Conservation (phyloP, 2,329 filamentous ascomycete species). For the Microdochium bolleyi region DNA sequence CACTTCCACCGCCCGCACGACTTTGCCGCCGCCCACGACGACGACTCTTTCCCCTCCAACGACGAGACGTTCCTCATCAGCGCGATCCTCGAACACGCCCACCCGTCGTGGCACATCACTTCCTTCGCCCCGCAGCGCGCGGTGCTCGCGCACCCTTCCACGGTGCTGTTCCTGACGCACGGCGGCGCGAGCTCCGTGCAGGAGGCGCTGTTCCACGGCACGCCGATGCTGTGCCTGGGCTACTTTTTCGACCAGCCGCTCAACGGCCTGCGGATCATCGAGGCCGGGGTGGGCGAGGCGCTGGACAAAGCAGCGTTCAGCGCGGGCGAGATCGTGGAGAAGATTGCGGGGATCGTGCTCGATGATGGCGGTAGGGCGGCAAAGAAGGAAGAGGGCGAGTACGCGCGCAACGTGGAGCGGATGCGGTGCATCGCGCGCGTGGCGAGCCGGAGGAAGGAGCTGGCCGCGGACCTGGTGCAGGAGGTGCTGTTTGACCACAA, state of each 20-base stretch:
- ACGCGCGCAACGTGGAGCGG: constrained; percentile 23
- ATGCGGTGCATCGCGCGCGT: constrained; percentile 28
- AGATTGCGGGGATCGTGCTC: constrained; percentile 15
- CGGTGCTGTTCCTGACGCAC: constrained; percentile 29
- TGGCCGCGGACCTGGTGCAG: constrained; percentile 30
- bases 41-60: background rate
- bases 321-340: constrained; percentile 18
- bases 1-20: constrained; percentile 9
- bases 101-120: constrained; percentile 21
- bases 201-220: constrained; percentile 30
- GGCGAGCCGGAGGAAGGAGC: constrained; percentile 25
- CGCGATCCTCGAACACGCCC: constrained; percentile 17
- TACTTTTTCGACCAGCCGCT: constrained; percentile 33
- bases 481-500: constrained; percentile 28
- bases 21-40: constrained; percentile 2
- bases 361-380: constrained; percentile 18
- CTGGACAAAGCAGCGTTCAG: constrained; percentile 29
- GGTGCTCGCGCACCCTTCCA: constrained; percentile 24
- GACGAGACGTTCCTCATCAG: constrained; percentile 6
- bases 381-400: constrained; percentile 1
- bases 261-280: constrained; percentile 25
- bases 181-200: constrained; percentile 31
- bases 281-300: constrained; percentile 22
- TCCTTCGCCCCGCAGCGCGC: constrained; percentile 31
- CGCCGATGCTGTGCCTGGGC: constrained; percentile 23